phyloP scores from a whole-genome alignment of 1,139 yeast genomes.

The Pneumocystis carinii region DNA sequence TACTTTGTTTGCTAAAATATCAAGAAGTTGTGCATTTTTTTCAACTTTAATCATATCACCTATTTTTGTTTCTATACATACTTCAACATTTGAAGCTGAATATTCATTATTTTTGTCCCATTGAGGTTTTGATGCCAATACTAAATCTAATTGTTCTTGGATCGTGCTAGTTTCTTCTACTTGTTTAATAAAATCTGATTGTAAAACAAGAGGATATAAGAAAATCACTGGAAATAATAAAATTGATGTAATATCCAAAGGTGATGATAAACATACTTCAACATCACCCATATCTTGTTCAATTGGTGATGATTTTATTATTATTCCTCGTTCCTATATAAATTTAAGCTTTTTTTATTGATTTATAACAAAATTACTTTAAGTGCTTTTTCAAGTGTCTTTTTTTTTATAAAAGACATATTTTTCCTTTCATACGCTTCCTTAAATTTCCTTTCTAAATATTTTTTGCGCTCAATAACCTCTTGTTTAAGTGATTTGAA shows the following conservation, averaged over 20 bases:
- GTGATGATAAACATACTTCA: constrained; percentile 47
- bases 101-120: constrained; percentile 55
- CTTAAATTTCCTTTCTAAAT: constrained; percentile 16
- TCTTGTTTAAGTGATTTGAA: constrained; percentile 28
- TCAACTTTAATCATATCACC: constrained; percentile 86
- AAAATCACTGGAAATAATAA: constrained; percentile 66
- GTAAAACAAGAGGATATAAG: constrained; percentile 70
- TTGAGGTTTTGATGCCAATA: constrained; percentile 49
- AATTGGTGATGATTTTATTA: constrained; percentile 8
- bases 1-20: constrained; percentile 37
- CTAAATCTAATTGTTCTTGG: constrained; percentile 23
- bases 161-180: constrained; percentile 55
- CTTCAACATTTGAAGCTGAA: constrained; percentile 43
- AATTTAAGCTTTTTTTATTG: constrained; percentile 1
- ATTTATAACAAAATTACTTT: neutral
- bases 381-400: constrained; percentile 2
- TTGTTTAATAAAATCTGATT: constrained; percentile 66
- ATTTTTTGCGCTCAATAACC: constrained; percentile 15
- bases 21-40: constrained; percentile 51
- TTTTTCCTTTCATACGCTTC: constrained; percentile 27
- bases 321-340: constrained; percentile 3
- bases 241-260: constrained; percentile 60
- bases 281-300: constrained; percentile 15
- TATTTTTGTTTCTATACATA: constrained; percentile 62
- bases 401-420: constrained; percentile 15